phyloP scores from a whole-genome alignment of 2,329 filamentous ascomycete species.

The Fusarium vanettenii region DNA sequence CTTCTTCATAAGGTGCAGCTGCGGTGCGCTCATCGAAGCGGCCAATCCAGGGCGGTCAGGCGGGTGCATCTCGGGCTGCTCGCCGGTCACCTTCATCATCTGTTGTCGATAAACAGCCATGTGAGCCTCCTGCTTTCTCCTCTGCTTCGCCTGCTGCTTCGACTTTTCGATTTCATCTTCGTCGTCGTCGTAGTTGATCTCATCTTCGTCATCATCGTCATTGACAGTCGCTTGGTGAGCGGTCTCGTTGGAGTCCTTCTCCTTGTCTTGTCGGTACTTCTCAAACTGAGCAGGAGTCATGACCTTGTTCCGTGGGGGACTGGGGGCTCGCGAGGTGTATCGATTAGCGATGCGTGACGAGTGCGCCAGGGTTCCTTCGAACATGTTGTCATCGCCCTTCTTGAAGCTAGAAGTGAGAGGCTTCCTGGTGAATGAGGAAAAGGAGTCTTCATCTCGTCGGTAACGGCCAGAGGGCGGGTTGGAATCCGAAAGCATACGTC shows the following conservation, averaged over 20 bases:
- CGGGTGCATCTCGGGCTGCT: constrained; percentile 55
- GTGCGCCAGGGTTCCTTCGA: constrained; percentile 59
- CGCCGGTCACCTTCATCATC: constrained; percentile 96
- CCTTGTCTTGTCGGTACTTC: constrained; percentile 79
- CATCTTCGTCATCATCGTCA: constrained; percentile 72
- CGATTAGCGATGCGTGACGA: constrained; percentile 53
- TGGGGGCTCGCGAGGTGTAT: constrained; percentile 49
- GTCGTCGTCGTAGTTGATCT: constrained; percentile 76
- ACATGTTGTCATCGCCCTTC: constrained; percentile 67
- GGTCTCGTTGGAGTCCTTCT: constrained; percentile 61
- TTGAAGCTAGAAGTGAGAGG: constrained; percentile 46
- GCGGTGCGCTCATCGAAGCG: constrained; percentile 72
- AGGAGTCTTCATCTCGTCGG: constrained; percentile 55
- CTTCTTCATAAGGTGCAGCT: constrained; percentile 58
- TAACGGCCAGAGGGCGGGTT: constrained; percentile 45
- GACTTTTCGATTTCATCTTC: constrained; percentile 84
- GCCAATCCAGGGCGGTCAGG: constrained; percentile 66
- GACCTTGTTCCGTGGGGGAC: constrained; percentile 73
- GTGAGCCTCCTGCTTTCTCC: constrained; percentile 89
- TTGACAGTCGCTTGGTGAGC: constrained; percentile 59
- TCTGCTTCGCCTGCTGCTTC: constrained; percentile 77
- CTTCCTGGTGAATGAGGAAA: constrained; percentile 46
- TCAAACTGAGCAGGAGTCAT: constrained; percentile 94
- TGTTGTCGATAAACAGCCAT: constrained; percentile 91
- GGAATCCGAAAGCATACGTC: constrained; percentile 56